These are phyloP conservation scores for Podaxis sp. DNA, from an alignment of 768 basidiomycete genomes.

Conservation along the genomic window DNA sequence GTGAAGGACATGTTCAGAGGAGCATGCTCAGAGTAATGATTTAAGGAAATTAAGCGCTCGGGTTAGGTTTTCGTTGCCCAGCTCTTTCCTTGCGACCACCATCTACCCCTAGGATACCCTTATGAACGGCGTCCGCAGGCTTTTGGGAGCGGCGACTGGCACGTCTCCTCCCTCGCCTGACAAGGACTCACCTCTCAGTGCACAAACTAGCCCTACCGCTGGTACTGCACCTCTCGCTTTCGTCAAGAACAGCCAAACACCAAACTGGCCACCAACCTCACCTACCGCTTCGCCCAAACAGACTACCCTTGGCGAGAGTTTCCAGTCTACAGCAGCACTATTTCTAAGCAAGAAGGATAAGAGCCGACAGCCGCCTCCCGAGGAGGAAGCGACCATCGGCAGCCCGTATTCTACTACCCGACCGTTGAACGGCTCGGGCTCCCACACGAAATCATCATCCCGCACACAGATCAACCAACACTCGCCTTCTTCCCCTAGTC, in stretches of 20 bases:
- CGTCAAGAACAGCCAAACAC: slow-evolving; percentile 29
- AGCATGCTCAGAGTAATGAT: slow-evolving; percentile 10
- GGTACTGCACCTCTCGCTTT: slow-evolving; percentile 10
- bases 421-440: slow-evolving; percentile 6
- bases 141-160: slow-evolving; percentile 43
- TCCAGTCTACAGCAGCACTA: slow-evolving; percentile 42
- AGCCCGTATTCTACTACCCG: slow-evolving; percentile 11
- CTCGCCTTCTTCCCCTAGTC: background rate
- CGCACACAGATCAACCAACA: background rate
- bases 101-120: slow-evolving; percentile 16
- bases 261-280: slow-evolving; percentile 43
- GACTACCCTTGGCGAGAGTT: slow-evolving; percentile 21
- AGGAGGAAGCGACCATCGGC: slow-evolving; percentile 23
- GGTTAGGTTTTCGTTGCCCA: slow-evolving; percentile 20
- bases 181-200: slow-evolving; percentile 20
- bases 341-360: slow-evolving; percentile 52
- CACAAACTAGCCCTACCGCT: slow-evolving; percentile 17
- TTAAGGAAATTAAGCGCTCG: slow-evolving; percentile 9
- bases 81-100: slow-evolving; percentile 14
- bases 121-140: slow-evolving; percentile 75
- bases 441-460: slow-evolving; percentile 2
- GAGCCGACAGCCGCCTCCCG: slow-evolving; percentile 26
- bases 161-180: slow-evolving; percentile 29
- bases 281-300: slow-evolving; percentile 30
- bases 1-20: slow-evolving; percentile 69